These are phyloP conservation scores for Salix dunnii DNA, from an alignment of 345 rosid genomes.

Conservation along the genomic window DNA sequence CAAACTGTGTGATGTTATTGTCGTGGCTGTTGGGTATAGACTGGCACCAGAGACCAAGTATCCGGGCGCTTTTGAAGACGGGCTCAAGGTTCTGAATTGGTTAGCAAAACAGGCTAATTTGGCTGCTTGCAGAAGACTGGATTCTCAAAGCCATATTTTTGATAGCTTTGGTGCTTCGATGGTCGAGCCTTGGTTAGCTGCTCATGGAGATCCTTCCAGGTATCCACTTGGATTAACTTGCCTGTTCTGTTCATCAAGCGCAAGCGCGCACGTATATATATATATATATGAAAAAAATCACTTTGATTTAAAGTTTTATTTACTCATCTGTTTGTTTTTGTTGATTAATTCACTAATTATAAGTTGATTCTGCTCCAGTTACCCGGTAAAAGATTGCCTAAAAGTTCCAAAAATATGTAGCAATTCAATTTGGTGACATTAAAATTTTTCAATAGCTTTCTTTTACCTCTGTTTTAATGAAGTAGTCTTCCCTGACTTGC, in stretches of 20 bases:
- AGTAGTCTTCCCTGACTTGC: constrained; percentile 1
- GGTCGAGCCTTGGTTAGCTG: constrained; percentile 96
- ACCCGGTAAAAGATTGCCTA: too few relatives aligned
- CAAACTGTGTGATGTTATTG: constrained; percentile 75
- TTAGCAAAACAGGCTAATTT: constrained; percentile 93
- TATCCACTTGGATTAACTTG: constrained; percentile 11
- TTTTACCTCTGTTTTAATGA: not conserved
- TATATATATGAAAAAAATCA: not conserved
- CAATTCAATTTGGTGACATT: too few relatives aligned
- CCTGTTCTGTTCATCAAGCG: not conserved
- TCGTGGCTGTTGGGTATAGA: constrained; percentile 89
- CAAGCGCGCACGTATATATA: not conserved
- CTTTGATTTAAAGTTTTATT: not conserved
- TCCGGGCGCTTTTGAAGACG: constrained; percentile 88
- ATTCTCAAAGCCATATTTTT: constrained; percentile 57
- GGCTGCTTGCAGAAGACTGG: constrained; percentile 78
- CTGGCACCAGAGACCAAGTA: constrained; percentile 84
- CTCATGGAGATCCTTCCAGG: constrained; percentile 97
- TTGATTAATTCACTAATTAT: too few relatives aligned
- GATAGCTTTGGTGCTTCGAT: constrained; percentile 80
- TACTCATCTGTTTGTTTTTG: not conserved
- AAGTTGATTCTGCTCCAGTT: too few relatives aligned
- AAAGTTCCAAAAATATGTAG: too few relatives aligned
- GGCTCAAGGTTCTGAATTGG: constrained; percentile 80
- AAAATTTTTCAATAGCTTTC: not conserved